phyloP scores from a whole-genome alignment of 805 yeast genomes.

The Grigorovia jiainica region DNA sequence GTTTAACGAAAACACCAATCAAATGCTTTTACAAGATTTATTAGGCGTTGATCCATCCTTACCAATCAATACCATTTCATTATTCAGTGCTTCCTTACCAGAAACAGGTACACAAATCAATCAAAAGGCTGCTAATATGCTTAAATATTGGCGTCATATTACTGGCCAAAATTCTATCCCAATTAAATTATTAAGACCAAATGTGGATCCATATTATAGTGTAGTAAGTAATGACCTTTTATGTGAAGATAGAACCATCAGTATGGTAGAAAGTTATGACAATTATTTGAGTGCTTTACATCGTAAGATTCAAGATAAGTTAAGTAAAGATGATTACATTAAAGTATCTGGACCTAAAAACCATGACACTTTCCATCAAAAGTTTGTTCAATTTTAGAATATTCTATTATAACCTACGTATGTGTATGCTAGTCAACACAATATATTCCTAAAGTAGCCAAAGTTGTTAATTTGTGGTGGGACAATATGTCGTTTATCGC shows the following conservation, averaged over 20 bases:
- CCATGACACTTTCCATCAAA: constrained; percentile 26
- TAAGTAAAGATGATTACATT: constrained; percentile 36
- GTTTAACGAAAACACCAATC: constrained; percentile 61
- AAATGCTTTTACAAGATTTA: constrained; percentile 59
- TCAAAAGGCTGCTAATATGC: constrained; percentile 52
- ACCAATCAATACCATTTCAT: constrained; percentile 17
- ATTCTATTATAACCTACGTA: neutral
- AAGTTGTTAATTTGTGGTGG: too few species aligned
- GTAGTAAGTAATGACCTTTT: constrained; percentile 42
- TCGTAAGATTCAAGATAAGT: constrained; percentile 43
- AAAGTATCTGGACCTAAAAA: constrained; percentile 15
- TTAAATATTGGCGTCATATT: constrained; percentile 36
- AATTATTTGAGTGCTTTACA: constrained; percentile 67
- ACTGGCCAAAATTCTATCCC: constrained; percentile 18
- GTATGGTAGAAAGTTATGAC: constrained; percentile 46
- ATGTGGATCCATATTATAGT: constrained; percentile 23
- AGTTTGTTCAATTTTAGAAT: constrained; percentile 25
- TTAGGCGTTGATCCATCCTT: constrained; percentile 45
- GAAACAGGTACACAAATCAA: constrained; percentile 60
- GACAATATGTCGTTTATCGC: too few species aligned
- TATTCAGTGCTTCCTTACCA: constrained; percentile 48
- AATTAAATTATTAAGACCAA: constrained; percentile 24
- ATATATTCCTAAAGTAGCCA: too few species aligned
- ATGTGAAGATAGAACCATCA: constrained; percentile 61
- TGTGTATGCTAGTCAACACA: too few species aligned